Base-by-base conservation (phyloP, 257 asterid species). In the Fraxinus quadrangulata region DNA sequence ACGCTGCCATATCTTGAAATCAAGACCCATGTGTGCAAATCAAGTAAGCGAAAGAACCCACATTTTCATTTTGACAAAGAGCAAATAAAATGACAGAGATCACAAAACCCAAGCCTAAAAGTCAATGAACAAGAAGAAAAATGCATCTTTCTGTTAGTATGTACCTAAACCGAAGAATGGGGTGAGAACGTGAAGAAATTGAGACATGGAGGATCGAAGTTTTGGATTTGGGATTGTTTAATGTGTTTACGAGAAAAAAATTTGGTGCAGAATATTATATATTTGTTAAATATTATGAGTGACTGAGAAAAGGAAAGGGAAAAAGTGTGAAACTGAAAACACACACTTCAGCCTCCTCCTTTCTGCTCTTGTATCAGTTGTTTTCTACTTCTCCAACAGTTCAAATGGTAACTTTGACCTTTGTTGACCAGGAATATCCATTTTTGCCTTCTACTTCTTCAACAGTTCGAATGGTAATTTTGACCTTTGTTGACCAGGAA, bases 301-400 rank as follows among this genome's bases (percentile, higher is more conserved):
- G 78, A 78, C 37, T 45, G 26, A 51, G 65, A 54, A 56, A 61
- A n/a, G 49, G 67, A 56, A 67, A 66, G 54, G 54, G 74, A 56
- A 17, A 21, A n/a, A 6, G 66, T 56, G 8, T n/a, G 66, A 82
- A 82, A 84, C 86, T 79, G 88, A 86, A 84, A 77, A 86, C 83
- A 81, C 88, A 79, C 90, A 79, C 86, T 84, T 83, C 86, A 82
- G 88, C 90, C 80, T 78, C 88, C 83, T 56, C 26, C 81, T 81
- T 80, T 83, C 86, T 81, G 85, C 84, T 83, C 80, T 21, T 71
- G 75, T 28, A 78, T 49, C n/a, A 39, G 13, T 39, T 8, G 45
- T 39, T 39, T 39, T 39, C 45, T 1, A 1, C 45, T 39, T 9
- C 13, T 39, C 8, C 45, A 39, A 39, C 11, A 1, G 45, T 9